A percentile compares a stretch with the other conserved stretches of the same genome.
Conservation (phyloP, 139 green algal species). For the Mychonastes homosphaera region DNA sequence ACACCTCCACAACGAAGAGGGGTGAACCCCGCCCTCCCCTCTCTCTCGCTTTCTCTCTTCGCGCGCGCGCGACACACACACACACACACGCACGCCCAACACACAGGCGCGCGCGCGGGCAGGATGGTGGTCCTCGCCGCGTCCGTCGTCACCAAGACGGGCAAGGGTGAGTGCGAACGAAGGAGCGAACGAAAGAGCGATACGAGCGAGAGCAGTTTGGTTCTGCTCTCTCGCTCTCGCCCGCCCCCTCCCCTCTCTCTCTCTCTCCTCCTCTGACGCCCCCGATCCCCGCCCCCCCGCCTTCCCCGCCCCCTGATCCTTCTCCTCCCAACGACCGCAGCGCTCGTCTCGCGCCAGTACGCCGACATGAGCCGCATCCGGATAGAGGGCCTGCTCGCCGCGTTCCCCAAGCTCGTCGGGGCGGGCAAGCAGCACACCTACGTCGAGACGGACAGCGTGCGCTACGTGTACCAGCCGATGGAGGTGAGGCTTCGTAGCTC, state of each 20-base stretch:
- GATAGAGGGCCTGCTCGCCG: slow-evolving; percentile 95
- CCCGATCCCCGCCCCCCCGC: not conserved
- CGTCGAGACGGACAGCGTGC: slow-evolving; percentile 97
- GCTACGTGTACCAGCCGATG: slow-evolving; percentile 98
- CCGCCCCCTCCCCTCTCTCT: too few species aligned
- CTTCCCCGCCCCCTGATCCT: not conserved
- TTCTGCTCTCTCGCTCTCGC: not conserved
- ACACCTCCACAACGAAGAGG: too few species aligned
- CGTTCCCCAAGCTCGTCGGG: slow-evolving; percentile 96
- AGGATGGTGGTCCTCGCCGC: slow-evolving; percentile 89
- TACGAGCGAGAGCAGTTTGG: not conserved
- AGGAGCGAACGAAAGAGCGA: slow-evolving; percentile 5
- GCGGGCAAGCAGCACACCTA: slow-evolving; percentile 97
- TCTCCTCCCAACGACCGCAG: slow-evolving; percentile 43
- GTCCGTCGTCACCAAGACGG: slow-evolving; percentile 78
- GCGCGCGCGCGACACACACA: too few species aligned
- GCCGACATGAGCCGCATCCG: slow-evolving; percentile 95
- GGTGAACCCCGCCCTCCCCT: too few species aligned
- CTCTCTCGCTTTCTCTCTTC: too few species aligned
- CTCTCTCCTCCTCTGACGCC: not conserved
- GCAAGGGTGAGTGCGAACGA: slow-evolving; percentile 63
- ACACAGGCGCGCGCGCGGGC: too few species aligned
- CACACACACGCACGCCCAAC: too few species aligned
- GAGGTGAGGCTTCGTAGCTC: too few species aligned
- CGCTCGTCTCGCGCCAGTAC: slow-evolving; percentile 93